Evolutionary conservation across 805 yeast species (phyloP).

Genomic region (Wickerhamiella azymoides): DNA sequence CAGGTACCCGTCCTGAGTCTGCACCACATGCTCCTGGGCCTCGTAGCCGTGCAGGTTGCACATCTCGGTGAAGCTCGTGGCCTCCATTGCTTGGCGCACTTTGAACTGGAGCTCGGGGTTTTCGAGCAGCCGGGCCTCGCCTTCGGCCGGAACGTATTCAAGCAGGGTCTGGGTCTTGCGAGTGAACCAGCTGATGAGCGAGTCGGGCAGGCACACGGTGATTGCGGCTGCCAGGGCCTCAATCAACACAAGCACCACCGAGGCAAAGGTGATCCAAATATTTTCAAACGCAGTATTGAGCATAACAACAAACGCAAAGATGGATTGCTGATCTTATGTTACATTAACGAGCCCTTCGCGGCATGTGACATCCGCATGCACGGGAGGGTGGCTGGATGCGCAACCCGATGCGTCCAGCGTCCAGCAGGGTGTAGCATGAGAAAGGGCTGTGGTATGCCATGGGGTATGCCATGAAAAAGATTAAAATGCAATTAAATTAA

Average conservation of each 20-base stretch:
- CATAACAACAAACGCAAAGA: background rate
- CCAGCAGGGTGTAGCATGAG: too few relatives aligned
- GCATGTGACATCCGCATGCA: background rate
- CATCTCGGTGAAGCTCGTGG: slow-evolving; percentile 41
- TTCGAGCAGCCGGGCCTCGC: slow-evolving; percentile 8
- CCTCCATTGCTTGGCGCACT: slow-evolving; percentile 11
- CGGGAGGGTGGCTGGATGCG: background rate
- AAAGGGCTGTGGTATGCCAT: too few relatives aligned
- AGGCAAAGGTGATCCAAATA: slow-evolving; percentile 6
- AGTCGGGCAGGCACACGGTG: slow-evolving; percentile 16
- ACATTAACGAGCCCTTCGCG: background rate
- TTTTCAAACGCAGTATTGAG: background rate
- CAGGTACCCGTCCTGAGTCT: slow-evolving; percentile 63
- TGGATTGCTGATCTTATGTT: background rate
- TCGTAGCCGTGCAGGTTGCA: slow-evolving; percentile 54
- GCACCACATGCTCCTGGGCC: slow-evolving; percentile 63
- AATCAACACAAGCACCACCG: slow-evolving; percentile 14
- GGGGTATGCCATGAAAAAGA: too few relatives aligned
- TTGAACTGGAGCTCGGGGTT: slow-evolving; percentile 6
- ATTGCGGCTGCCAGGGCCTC: slow-evolving; percentile 16
- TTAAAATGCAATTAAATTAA: too few relatives aligned
- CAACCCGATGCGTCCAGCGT: too few relatives aligned
- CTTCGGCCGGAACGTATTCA: slow-evolving; percentile 8
- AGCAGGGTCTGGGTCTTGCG: slow-evolving; percentile 9
- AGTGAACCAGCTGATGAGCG: slow-evolving; percentile 13